phyloP scores from a whole-genome alignment of 805 yeast species.

The Starmerella bombi region DNA sequence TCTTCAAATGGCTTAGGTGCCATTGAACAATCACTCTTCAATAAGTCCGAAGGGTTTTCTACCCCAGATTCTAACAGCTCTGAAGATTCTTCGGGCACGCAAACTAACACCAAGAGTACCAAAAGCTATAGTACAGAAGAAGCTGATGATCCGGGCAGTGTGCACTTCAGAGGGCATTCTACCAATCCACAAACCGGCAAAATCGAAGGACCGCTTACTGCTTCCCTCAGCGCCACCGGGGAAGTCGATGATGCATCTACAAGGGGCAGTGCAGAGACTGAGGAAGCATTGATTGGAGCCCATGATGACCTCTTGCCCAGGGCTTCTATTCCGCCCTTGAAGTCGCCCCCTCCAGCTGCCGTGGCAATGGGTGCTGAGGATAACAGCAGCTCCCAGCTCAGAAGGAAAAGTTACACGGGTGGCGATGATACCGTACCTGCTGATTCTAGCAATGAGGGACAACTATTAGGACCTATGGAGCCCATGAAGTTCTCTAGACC shows the following conservation, averaged over 20 bases:
- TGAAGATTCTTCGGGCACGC: background rate
- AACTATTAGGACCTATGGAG: conserved; percentile 10
- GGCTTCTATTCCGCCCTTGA: conserved; percentile 2
- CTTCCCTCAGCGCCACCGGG: background rate
- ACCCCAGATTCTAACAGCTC: conserved; percentile 3
- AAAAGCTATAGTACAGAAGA: background rate
- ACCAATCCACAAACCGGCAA: background rate
- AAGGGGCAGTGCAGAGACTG: conserved; percentile 2
- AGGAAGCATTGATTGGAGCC: conserved; percentile 7
- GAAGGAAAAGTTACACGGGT: background rate
- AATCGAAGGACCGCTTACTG: background rate
- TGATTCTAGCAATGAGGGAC: no score
- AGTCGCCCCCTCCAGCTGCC: background rate
- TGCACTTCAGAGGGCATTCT: conserved; percentile 2
- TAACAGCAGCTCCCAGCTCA: background rate
- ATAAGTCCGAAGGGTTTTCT: background rate
- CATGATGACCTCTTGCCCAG: conserved; percentile 4
- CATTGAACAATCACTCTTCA: background rate
- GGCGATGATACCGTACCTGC: background rate
- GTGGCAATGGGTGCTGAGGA: background rate
- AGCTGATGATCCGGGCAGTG: background rate
- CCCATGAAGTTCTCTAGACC: conserved; percentile 6
- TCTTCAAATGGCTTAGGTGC: background rate
- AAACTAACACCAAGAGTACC: background rate
- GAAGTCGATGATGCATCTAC: background rate